A percentile compares a stretch with the other conserved stretches of the same genome.
These are phyloP conservation scores for Akanthomyces muscarius DNA, from an alignment of 2,329 filamentous ascomycete genomes.

Conservation along the genomic window DNA sequence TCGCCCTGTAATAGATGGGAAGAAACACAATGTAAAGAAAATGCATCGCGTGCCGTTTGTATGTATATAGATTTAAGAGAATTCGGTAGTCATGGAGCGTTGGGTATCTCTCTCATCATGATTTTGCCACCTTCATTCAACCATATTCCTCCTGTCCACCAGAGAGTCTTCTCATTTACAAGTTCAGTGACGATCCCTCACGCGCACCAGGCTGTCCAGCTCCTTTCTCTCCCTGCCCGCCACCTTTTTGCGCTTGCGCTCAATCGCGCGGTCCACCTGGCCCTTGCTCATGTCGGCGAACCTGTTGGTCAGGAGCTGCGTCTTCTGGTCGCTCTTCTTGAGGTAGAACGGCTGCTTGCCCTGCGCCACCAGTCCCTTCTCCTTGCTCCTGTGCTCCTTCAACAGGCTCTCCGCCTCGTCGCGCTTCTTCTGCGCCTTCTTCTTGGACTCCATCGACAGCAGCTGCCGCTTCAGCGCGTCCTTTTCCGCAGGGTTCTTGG, in stretches of 20 bases:
- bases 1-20: neutral
- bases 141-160: neutral
- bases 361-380: constrained; percentile 79
- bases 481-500: constrained; percentile 62
- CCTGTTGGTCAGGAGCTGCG: constrained; percentile 71
- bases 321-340: constrained; percentile 90
- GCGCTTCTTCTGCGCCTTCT: constrained; percentile 66
- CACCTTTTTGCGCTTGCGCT: constrained; percentile 85
- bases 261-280: constrained; percentile 79
- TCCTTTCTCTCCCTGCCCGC: constrained; percentile 79
- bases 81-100: constrained; percentile 3
- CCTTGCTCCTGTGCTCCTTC: constrained; percentile 70
- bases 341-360: constrained; percentile 92
- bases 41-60: neutral
- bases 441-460: constrained; percentile 71
- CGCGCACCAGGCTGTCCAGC: constrained; percentile 43
- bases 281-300: constrained; percentile 81
- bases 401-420: constrained; percentile 67
- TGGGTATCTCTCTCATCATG: constrained; percentile 14
- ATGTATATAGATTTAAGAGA: constrained; percentile 7
- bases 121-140: neutral
- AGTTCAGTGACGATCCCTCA: constrained; percentile 18
- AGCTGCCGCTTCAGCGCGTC: constrained; percentile 70
- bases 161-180: too few species aligned
- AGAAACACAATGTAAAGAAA: neutral